phyloP scores from a whole-genome alignment of 192 early-diverging fungal species.

The Kappamyces sp. region DNA sequence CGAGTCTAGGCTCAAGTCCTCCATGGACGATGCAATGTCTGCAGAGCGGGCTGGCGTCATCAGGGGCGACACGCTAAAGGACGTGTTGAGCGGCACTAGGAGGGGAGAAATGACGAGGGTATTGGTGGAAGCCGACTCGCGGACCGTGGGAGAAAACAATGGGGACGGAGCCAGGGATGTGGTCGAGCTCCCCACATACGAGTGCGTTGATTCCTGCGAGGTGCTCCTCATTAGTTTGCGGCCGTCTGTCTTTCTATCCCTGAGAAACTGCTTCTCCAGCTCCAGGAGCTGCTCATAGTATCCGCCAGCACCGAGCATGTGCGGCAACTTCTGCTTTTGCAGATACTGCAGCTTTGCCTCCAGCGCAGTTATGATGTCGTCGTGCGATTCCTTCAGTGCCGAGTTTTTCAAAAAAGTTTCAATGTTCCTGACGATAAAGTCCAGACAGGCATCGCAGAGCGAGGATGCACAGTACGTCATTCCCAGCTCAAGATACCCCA shows the following conservation, averaged over 20 bases:
- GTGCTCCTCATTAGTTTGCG: slow-evolving; percentile 11
- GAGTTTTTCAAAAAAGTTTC: slow-evolving; percentile 23
- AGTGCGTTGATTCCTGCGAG: background rate
- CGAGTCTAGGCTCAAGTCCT: background rate
- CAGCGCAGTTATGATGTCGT: slow-evolving; percentile 23
- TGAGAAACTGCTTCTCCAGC: slow-evolving; percentile 5
- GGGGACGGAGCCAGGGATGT: background rate
- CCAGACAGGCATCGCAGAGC: slow-evolving; percentile 48
- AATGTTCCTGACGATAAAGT: slow-evolving; percentile 42
- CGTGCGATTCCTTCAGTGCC: slow-evolving; percentile 12
- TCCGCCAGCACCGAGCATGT: slow-evolving; percentile 24
- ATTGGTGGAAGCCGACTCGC: background rate
- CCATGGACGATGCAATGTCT: slow-evolving; percentile 3
- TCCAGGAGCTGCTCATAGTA: slow-evolving; percentile 18
- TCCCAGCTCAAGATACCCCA: slow-evolving; percentile 46
- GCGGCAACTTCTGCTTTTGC: slow-evolving; percentile 26
- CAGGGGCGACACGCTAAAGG: slow-evolving; percentile 7
- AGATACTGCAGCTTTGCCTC: slow-evolving; percentile 17
- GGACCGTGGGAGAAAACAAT: background rate
- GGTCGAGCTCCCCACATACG: background rate
- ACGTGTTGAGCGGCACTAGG: background rate
- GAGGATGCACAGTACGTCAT: slow-evolving; percentile 41
- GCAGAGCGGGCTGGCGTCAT: slow-evolving; percentile 1
- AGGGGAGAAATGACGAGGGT: background rate
- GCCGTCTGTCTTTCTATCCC: slow-evolving; percentile 1